Base-by-base conservation (phyloP, 768 basidiomycete genomes). In the Naematelia encephala region DNA sequence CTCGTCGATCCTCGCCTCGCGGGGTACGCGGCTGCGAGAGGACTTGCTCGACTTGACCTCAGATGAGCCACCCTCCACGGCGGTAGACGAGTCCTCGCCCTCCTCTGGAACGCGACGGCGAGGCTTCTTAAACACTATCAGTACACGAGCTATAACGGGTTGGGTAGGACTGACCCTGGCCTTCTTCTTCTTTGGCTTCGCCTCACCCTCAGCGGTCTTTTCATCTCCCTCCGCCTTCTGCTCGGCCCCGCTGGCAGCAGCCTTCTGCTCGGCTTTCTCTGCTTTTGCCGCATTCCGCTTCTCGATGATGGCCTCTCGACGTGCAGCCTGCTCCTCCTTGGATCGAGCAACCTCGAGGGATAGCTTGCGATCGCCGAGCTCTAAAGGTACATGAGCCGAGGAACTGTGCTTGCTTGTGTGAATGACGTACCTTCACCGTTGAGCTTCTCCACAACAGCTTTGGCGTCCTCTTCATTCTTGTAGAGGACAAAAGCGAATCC, bases 301-400 rank as follows among this genome's bases (percentile, higher is more conserved):
- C 63, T 69, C 68, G 30, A 63, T 54, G 47, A 47, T 57, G 14
- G 50, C 66, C 30, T 68, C 59, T 43, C 64, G 64, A 25, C 63
- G 61, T 47, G 64, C 64, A 21, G 69, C 67, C 21, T 64, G 60
- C 49, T 75, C 74, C 51, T 73, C 71, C 51, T 63, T 61, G 46
- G 64, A 61, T 27, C 66, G 51, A 25, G 71, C 71, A 23, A 66
- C 43, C 47, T 68, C 62, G 45, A 77, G 61, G 14, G 51, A 30
- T 59, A 75, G 47, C 53, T 69, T 66, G 90, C 76, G 69, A 8
- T 66, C 72, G 21, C 62, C 68, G 34, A 77, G 56, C 25, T 66
- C 76, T 77, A 54, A 12, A 4, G 5, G 14, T 19, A 16, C 29
- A n/a, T 57, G n/a, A 53, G 28, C 10, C 42, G 3, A 19, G 22